phyloP scores from a whole-genome alignment of 768 basidiomycete genomes.

The Phaeolepiota aurea region DNA sequence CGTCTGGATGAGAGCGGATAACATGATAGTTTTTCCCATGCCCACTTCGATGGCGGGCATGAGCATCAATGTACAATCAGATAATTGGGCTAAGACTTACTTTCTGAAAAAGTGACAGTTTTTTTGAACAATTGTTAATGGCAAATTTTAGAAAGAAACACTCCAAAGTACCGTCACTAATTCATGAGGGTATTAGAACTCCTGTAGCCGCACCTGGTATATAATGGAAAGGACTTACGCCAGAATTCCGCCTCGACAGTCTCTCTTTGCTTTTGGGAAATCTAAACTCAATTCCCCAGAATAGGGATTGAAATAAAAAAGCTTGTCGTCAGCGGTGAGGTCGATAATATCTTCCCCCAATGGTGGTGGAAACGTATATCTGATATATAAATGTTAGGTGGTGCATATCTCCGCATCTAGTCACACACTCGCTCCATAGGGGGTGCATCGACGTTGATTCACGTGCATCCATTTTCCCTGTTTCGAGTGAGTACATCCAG shows the following conservation, averaged over 20 bases:
- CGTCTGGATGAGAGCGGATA: constrained; percentile 82
- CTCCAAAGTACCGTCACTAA: neutral
- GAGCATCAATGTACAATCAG: constrained; percentile 3
- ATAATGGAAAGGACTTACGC: constrained; percentile 47
- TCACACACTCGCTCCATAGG: constrained; percentile 81
- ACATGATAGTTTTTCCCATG: constrained; percentile 94
- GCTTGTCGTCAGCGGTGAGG: constrained; percentile 68
- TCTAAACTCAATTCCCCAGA: constrained; percentile 83
- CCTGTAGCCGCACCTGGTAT: constrained; percentile 27
- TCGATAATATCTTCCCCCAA: constrained; percentile 56
- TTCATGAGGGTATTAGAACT: constrained; percentile 9
- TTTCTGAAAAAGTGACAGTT: constrained; percentile 28
- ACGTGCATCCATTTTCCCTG: constrained; percentile 60
- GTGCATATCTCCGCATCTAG: constrained; percentile 2
- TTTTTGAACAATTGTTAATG: constrained; percentile 3
- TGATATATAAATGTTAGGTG: constrained; percentile 24
- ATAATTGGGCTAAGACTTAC: constrained; percentile 22
- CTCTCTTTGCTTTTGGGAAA: constrained; percentile 75
- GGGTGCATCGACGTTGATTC: constrained; percentile 79
- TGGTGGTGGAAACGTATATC: constrained; percentile 68
- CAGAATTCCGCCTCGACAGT: constrained; percentile 80
- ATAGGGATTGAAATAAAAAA: constrained; percentile 87
- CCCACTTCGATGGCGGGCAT: constrained; percentile 61
- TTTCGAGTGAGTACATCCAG: constrained; percentile 91
- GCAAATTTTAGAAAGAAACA: constrained; percentile 4